A percentile compares a stretch with the other conserved stretches of the same genome.
These are phyloP conservation scores for Penicillium expansum DNA, from an alignment of 2,329 filamentous ascomycete species.

Conservation along the genomic window DNA sequence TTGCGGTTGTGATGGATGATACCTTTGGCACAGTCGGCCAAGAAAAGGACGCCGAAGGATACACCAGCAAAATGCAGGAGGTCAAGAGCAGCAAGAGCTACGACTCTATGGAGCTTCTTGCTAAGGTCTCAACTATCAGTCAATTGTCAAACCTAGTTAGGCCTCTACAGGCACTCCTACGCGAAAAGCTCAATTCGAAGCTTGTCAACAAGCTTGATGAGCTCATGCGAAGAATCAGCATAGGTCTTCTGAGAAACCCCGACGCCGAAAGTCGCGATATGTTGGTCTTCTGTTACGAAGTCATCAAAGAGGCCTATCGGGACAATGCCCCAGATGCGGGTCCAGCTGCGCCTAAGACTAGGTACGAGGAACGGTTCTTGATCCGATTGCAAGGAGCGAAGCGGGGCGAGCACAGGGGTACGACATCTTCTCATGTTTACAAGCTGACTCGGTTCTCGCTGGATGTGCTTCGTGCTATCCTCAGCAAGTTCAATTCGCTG, in stretches of 20 bases:
- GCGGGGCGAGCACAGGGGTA: conserved; percentile 68
- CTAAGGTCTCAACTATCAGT: conserved; percentile 73
- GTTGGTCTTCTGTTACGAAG: conserved; percentile 91
- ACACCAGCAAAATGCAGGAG: conserved; percentile 93
- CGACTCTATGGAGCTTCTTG: conserved; percentile 92
- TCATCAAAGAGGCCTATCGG: conserved; percentile 82
- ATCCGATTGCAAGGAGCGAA: conserved; percentile 73
- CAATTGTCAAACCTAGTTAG: conserved; percentile 72
- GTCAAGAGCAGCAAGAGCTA: conserved; percentile 98
- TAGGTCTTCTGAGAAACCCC: conserved; percentile 78
- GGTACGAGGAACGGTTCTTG: conserved; percentile 60
- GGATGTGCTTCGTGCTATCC: conserved; percentile 78
- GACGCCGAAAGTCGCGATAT: conserved; percentile 75
- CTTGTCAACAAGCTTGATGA: conserved; percentile 90
- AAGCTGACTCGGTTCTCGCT: conserved; percentile 87
- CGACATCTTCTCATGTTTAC: conserved; percentile 74
- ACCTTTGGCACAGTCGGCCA: conserved; percentile 90
- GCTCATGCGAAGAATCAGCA: conserved; percentile 75
- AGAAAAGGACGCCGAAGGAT: conserved; percentile 96
- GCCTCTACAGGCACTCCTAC: conserved; percentile 74
- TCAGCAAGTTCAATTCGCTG: conserved; percentile 80
- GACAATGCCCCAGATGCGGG: conserved; percentile 49
- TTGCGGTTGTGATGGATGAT: conserved; percentile 91
- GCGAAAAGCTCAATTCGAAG: conserved; percentile 78
- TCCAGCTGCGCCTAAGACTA: conserved; percentile 26